Percentiles rank a stretch among this genome's conserved stretches.
phyloP scores from a whole-genome alignment of 805 yeast genomes.

The Pichia nakasei region DNA sequence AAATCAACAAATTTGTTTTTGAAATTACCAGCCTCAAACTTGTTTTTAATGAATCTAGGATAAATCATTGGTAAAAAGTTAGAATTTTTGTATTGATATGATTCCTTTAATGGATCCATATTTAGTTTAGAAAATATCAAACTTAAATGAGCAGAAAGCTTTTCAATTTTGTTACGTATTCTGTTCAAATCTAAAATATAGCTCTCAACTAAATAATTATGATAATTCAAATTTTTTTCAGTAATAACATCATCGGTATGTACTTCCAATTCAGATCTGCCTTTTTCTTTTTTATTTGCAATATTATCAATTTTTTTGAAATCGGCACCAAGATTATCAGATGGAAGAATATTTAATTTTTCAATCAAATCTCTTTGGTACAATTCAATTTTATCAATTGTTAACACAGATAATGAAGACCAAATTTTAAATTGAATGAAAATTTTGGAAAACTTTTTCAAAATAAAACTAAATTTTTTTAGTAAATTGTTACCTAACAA shows the following conservation, averaged over 20 bases:
- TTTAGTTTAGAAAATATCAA: not conserved
- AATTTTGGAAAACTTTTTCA: conserved; percentile 45
- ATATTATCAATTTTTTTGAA: not conserved
- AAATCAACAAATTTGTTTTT: conserved; percentile 50
- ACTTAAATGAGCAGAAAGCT: not conserved
- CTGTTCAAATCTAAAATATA: not conserved
- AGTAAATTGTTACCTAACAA: conserved; percentile 39
- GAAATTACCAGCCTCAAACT: conserved; percentile 76
- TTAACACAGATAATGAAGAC: conserved; percentile 3
- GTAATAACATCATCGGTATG: not conserved
- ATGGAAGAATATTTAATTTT: not conserved
- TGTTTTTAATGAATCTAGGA: conserved; percentile 58
- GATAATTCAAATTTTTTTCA: not conserved
- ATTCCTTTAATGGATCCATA: not conserved
- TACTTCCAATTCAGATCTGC: not conserved
- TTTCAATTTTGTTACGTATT: conserved; percentile 2
- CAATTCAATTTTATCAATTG: conserved; percentile 1
- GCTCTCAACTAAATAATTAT: not conserved
- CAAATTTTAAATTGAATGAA: conserved; percentile 58
- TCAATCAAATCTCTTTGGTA: not conserved
- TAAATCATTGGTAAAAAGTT: conserved; percentile 49
- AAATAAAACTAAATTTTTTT: conserved; percentile 36
- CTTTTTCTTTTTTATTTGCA: not conserved
- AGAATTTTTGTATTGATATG: conserved; percentile 8
- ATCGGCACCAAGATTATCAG: not conserved